Base-by-base conservation (phyloP, 768 basidiomycete species). In the Serendipita indica region DNA sequence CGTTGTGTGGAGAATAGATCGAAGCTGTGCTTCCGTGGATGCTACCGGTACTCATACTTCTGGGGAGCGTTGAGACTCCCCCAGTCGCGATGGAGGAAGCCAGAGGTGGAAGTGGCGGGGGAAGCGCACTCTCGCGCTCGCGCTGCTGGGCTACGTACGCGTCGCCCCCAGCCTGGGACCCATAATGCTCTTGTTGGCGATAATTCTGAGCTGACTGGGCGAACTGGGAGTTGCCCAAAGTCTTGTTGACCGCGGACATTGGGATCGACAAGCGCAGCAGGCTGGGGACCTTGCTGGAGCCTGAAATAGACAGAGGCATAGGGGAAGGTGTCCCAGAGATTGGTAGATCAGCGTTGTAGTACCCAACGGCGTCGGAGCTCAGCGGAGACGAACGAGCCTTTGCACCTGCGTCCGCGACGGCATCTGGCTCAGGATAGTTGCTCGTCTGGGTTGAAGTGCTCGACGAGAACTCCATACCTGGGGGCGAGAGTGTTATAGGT, bases 41-140 rank as follows among this genome's bases (percentile, higher is more conserved):
- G 30, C 32, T 54, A 28, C 49, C 49, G 22, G 32, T 54, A 30
- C 49, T 54, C 49, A 54, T 54, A 28, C 49, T 54, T 28, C 49
- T 27, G 22, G 49, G 49, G 32, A 54, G 22, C 30, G 49, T 54
- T 4, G 49, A 28, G n/a, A 28, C 32, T 7, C 49, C 49, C 4
- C 49, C 49, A 33, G 49, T 54, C n/a, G 49, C 49, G 22, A 54
- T 33, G 22, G 49, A 54, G 25, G 49, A 54, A 16, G 49, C 20
- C 25, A 54, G 30, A 0, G 49, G 49, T 4, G 49, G 22, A 33
- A 54, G 22, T 7, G 49, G 49, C 7, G 49, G 49, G 10, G 49
- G 49, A n/a, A 54, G 49, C n/a, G 49, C 22, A n/a, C 32, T 18
- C 7, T 22, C 25, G 25, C 32, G 20, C 10, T 54, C n/a, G 25